Conservation (phyloP, 768 basidiomycete species). For the Pisolithus microcarpus region DNA sequence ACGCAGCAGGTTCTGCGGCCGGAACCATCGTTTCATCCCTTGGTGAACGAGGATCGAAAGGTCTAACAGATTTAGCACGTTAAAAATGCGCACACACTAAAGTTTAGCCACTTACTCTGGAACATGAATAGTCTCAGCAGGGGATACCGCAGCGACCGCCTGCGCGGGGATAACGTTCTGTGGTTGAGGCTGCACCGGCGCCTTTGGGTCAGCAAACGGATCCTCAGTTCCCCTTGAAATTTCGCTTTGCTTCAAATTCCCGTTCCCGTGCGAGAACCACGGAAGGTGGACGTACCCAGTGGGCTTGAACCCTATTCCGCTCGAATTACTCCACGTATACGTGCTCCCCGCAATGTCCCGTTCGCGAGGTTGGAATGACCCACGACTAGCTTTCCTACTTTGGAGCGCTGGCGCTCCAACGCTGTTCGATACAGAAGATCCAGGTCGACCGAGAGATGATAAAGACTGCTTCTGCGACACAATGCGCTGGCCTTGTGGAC, state of each 20-base stretch:
- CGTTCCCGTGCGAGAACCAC: slow-evolving; percentile 3
- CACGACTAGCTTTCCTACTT: slow-evolving; percentile 22
- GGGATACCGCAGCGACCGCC: slow-evolving; percentile 12
- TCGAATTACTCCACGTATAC: slow-evolving; percentile 26
- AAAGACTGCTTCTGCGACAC: slow-evolving; percentile 16
- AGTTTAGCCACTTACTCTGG: slow-evolving; percentile 20
- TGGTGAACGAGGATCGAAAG: slow-evolving; percentile 25
- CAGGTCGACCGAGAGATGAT: slow-evolving; percentile 19
- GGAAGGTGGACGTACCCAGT: slow-evolving; percentile 12
- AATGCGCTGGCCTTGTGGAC: slow-evolving; percentile 14
- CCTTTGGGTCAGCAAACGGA: slow-evolving; percentile 19
- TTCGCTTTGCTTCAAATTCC: not conserved
- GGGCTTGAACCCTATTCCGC: slow-evolving; percentile 14
- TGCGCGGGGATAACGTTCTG: slow-evolving; percentile 6
- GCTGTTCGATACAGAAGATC: slow-evolving; percentile 22
- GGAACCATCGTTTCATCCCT: slow-evolving; percentile 23
- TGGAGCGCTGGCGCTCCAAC: slow-evolving; percentile 5
- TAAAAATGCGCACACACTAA: not conserved
- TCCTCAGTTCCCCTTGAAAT: slow-evolving; percentile 19
- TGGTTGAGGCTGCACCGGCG: slow-evolving; percentile 1
- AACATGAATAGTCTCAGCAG: slow-evolving; percentile 23
- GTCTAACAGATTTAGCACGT: not conserved
- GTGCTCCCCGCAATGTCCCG: slow-evolving; percentile 25
- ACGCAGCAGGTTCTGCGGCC: slow-evolving; percentile 17
- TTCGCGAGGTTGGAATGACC: slow-evolving; percentile 18